phyloP scores from a whole-genome alignment of 2,329 filamentous ascomycete genomes.

The Colletotrichum tofieldiae region DNA sequence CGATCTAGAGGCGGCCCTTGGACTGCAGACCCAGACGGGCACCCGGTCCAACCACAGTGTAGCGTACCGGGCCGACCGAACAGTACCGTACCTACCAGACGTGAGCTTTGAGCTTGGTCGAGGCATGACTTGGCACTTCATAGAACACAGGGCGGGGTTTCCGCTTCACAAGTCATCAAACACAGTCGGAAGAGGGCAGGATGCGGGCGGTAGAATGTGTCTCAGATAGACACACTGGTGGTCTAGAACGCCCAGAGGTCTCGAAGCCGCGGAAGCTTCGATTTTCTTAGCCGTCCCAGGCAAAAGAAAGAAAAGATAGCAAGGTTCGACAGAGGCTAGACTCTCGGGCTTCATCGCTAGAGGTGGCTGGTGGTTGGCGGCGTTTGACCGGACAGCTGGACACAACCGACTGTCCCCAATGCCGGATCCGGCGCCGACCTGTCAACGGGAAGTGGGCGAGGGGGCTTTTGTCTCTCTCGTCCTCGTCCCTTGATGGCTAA shows the following conservation, averaged over 20 bases:
- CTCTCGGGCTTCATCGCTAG: not conserved
- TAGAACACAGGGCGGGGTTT: not conserved
- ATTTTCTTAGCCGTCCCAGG: not conserved
- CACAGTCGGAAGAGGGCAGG: not conserved
- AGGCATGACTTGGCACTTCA: not conserved
- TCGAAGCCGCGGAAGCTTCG: not conserved
- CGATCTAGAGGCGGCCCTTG: not conserved
- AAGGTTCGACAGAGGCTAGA: constrained; percentile 4
- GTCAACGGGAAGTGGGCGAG: not conserved
- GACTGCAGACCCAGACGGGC: not conserved
- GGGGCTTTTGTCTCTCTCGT: not conserved
- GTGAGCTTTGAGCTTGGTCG: not conserved
- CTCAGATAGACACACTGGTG: not conserved
- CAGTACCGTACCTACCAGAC: not conserved
- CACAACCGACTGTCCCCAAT: not conserved
- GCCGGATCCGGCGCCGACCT: constrained; percentile 14
- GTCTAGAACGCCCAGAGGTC: constrained; percentile 5
- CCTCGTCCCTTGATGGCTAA: not conserved
- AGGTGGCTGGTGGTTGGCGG: not conserved
- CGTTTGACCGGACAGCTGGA: not conserved
- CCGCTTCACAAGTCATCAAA: not conserved
- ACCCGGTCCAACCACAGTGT: not conserved
- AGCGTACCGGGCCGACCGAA: not conserved
- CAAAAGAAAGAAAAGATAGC: not conserved
- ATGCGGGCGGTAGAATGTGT: not conserved